Evolutionary conservation across 495 filamentous ascomycete species (phyloP).

Genomic region (Hypoxylon perforatum): DNA sequence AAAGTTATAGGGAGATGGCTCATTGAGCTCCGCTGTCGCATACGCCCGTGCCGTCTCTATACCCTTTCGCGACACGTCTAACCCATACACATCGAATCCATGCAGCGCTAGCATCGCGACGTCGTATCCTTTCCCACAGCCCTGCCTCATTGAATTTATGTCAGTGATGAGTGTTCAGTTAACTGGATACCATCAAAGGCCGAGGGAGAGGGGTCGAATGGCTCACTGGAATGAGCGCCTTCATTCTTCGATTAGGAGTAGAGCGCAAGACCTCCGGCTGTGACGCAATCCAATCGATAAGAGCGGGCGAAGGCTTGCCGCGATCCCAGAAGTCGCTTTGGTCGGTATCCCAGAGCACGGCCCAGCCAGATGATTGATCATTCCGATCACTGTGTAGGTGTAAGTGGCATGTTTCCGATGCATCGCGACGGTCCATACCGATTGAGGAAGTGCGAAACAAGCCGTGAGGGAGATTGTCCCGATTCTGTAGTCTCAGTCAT

Average conservation of each 20-base stretch:
- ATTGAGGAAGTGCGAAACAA: background rate
- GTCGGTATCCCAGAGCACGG: slow-evolving; percentile 51
- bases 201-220: background rate
- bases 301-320: slow-evolving; percentile 54
- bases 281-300: slow-evolving; percentile 55
- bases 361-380: slow-evolving; percentile 45
- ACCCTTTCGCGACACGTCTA: slow-evolving; percentile 72
- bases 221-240: slow-evolving; percentile 22
- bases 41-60: slow-evolving; percentile 62
- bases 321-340: slow-evolving; percentile 56
- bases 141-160: slow-evolving; percentile 43
- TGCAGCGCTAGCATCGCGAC: slow-evolving; percentile 73
- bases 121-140: slow-evolving; percentile 81
- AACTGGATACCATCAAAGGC: background rate
- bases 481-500: no score
- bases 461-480: background rate
- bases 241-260: background rate
- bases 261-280: background rate
- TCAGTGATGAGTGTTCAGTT: background rate
- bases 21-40: slow-evolving; percentile 18
- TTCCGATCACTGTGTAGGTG: slow-evolving; percentile 3
- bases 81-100: slow-evolving; percentile 76
- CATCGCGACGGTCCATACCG: background rate
- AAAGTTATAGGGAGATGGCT: slow-evolving; percentile 57
- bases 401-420: background rate